A percentile compares a stretch with the other conserved stretches of the same genome.
Evolutionary conservation across 495 filamentous ascomycete genomes (phyloP).

Genomic region (Margaritispora aquatica): DNA sequence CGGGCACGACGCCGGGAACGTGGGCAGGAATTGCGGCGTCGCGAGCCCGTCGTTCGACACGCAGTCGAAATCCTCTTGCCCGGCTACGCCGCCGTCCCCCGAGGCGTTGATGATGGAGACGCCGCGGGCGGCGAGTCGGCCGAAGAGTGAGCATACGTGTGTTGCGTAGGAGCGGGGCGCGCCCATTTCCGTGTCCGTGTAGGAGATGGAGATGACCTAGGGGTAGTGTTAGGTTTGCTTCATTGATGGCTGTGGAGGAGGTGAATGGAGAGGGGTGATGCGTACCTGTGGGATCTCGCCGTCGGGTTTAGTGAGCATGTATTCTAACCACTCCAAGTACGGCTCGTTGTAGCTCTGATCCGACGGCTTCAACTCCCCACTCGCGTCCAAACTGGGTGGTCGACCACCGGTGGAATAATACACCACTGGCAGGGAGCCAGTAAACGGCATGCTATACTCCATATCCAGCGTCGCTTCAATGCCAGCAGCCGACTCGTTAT

Average conservation of each 20-base stretch:
- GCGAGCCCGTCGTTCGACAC: neutral
- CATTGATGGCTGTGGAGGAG: no score
- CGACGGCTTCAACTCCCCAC: neutral
- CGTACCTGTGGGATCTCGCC: neutral
- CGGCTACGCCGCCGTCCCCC: neutral
- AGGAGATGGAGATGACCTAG: neutral
- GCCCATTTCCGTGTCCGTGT: neutral
- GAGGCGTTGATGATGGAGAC: neutral
- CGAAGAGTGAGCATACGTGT: neutral
- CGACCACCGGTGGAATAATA: conserved; percentile 2
- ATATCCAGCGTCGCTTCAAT: conserved; percentile 3
- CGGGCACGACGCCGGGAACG: neutral
- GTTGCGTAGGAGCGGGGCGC: neutral
- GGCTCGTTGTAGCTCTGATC: neutral
- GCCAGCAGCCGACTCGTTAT: neutral
- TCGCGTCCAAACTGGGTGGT: neutral
- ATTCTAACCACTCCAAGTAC: neutral
- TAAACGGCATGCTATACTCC: conserved; percentile 1
- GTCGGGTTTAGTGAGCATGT: neutral
- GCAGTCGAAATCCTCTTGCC: neutral
- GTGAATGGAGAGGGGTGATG: neutral
- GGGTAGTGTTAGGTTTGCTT: no score
- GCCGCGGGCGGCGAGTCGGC: neutral
- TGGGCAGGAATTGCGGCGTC: neutral
- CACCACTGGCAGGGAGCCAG: neutral